Evolutionary conservation across 2,329 filamentous ascomycete genomes (phyloP).

Genomic region (Verticillium nubilum): DNA sequence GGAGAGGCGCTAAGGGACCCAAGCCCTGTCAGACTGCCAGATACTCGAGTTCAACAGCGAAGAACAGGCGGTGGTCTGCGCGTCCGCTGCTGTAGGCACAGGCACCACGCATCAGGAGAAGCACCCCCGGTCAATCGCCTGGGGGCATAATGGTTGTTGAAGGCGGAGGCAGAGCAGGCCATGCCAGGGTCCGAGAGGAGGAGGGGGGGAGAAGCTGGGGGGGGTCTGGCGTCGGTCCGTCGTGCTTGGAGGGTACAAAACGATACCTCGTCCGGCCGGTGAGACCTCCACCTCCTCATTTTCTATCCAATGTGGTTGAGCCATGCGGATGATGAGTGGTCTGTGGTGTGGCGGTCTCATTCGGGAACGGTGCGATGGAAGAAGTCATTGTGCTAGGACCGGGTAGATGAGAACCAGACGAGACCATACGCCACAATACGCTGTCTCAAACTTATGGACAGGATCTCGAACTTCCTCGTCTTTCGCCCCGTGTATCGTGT

Average conservation of each 20-base stretch:
- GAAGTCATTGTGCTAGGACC: not conserved
- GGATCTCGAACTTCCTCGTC: too few relatives aligned
- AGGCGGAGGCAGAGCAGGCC: not conserved
- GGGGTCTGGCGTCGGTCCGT: not conserved
- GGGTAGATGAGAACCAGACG: not conserved
- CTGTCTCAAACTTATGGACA: not conserved
- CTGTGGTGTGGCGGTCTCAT: not conserved
- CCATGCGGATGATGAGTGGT: not conserved
- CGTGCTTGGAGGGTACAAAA: not conserved
- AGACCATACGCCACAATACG: not conserved
- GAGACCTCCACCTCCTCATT: not conserved
- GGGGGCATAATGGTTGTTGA: not conserved
- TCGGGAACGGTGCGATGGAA: not conserved
- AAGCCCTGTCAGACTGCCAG: not conserved
- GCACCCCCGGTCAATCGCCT: not conserved
- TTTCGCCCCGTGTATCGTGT: not conserved
- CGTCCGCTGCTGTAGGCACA: not conserved
- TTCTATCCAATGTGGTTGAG: not conserved
- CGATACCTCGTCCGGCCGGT: not conserved
- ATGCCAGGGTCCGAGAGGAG: too few relatives aligned
- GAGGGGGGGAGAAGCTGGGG: not conserved
- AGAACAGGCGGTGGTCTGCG: not conserved
- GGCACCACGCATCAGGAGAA: not conserved
- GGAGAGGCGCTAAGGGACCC: not conserved
- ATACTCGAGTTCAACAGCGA: not conserved